Evolutionary conservation across 768 basidiomycete genomes (phyloP), one percentile per base, ranked within the genome.

Genomic region (Xerocomellus amylosporus): DNA sequence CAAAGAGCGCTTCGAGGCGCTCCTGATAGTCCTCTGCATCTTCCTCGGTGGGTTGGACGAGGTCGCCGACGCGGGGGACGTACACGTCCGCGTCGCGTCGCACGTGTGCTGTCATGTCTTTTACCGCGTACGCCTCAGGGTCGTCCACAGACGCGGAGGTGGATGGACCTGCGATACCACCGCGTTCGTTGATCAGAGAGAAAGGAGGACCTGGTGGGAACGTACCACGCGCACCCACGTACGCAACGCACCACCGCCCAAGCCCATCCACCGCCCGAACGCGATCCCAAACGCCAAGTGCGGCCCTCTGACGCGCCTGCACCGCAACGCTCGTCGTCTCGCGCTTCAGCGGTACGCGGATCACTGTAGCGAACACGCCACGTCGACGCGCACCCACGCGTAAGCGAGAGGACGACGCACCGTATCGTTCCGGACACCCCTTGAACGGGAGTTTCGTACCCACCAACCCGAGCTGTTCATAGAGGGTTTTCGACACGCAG

Each of bases 391-490:
- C n/a, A 1, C 8, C 14, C 7, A 15, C 37, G 37, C n/a, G n/a
- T 19, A 17, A 14, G 20, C 7, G 19, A 3, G 22, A 22, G 15
- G 12, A 12, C 22, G 38, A 73, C 79, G 45, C 46, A 85, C 84
- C 75, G 61, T 80, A 76, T 49, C 69, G 74, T 42, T 81, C 79
- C 0, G 73, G 59, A 45, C 74, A 75, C 0, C 68, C 73, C 60
- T 80, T 81, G 68, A 83, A 85, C 0, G 82, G 79, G 41, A 86
- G 54, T 26, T 73, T 75, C 53, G 71, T 69, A 5, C 89, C 88
- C 0, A 81, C 74, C 15, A 88, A 60, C 2, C 88, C 86, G 8
- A 88, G 74, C 8, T 69, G 68, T 58, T 87, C 78, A 64, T 88
- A 88, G 1, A 81, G 80, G 17, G 73, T 71, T 65, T 83, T 84